These are phyloP conservation scores for Yamadazyma scolyti DNA, from an alignment of 805 yeast genomes.

Conservation along the genomic window DNA sequence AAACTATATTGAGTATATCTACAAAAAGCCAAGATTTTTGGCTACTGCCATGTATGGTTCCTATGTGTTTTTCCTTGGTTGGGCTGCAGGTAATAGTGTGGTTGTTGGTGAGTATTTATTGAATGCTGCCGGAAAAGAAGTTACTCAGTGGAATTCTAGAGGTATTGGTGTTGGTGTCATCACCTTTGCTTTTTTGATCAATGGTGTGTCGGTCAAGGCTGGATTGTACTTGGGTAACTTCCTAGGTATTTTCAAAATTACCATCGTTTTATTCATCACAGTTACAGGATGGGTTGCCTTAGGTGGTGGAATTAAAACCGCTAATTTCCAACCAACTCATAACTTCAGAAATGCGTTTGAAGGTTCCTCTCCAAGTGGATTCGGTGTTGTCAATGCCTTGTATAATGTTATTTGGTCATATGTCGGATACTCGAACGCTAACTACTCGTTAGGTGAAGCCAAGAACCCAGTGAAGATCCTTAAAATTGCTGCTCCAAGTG, in stretches of 20 bases:
- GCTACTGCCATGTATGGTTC: slow-evolving; percentile 62
- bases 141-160: slow-evolving; percentile 72
- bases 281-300: slow-evolving; percentile 83
- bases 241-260: slow-evolving; percentile 70
- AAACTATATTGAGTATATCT: slow-evolving; percentile 72
- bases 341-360: slow-evolving; percentile 58
- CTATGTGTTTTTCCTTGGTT: slow-evolving; percentile 71
- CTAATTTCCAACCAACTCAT: slow-evolving; percentile 48
- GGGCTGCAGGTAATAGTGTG: slow-evolving; percentile 83
- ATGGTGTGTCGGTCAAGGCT: slow-evolving; percentile 56
- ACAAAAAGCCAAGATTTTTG: slow-evolving; percentile 63
- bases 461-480: slow-evolving; percentile 69
- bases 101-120: slow-evolving; percentile 77
- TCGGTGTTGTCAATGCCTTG: slow-evolving; percentile 69
- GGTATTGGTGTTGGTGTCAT: slow-evolving; percentile 74
- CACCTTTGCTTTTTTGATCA: slow-evolving; percentile 63
- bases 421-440: slow-evolving; percentile 79
- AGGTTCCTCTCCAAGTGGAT: slow-evolving; percentile 55
- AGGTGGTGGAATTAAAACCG: slow-evolving; percentile 60
- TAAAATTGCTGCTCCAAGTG: slow-evolving; percentile 70
- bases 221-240: slow-evolving; percentile 63
- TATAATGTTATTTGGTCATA: slow-evolving; percentile 85
- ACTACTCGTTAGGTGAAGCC: slow-evolving; percentile 78
- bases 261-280: slow-evolving; percentile 64
- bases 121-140: slow-evolving; percentile 66